Conservation (phyloP, 2,329 filamentous ascomycete species). For the Nakataea oryzae region DNA sequence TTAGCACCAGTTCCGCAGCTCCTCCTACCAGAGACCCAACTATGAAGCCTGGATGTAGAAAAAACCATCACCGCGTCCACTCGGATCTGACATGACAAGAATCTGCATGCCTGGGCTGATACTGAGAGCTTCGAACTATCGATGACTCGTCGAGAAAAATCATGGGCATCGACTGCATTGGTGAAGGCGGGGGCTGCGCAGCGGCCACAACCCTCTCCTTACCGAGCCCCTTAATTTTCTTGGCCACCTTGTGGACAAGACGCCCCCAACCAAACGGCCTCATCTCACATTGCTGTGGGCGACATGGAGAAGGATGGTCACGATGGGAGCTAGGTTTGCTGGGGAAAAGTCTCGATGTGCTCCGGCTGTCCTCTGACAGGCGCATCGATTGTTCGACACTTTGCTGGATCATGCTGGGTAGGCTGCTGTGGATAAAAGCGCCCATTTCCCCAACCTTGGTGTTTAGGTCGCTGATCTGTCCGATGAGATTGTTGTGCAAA, state of each 20-base stretch:
- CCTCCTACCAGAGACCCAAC: background rate
- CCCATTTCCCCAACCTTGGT: background rate
- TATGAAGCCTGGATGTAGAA: background rate
- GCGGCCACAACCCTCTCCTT: background rate
- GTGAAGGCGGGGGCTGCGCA: background rate
- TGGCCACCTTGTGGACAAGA: background rate
- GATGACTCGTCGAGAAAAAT: background rate
- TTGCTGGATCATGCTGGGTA: background rate
- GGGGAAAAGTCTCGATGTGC: background rate
- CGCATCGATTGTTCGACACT: background rate
- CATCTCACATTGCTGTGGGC: no score
- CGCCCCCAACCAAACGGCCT: no score
- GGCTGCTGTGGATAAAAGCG: background rate
- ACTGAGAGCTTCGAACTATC: background rate
- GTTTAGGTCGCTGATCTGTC: background rate
- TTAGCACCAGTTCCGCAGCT: background rate
- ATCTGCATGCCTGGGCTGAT: background rate
- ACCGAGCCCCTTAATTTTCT: background rate
- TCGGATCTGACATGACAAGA: background rate
- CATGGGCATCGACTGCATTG: background rate
- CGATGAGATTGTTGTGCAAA: background rate
- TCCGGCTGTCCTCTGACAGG: background rate
- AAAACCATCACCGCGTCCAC: background rate
- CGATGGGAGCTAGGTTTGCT: no score
- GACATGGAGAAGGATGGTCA: no score